A percentile compares a stretch with the other conserved stretches of the same genome.
These are phyloP conservation scores for Sclerotinia glacialis DNA, from an alignment of 2,329 filamentous ascomycete species.

Conservation along the genomic window DNA sequence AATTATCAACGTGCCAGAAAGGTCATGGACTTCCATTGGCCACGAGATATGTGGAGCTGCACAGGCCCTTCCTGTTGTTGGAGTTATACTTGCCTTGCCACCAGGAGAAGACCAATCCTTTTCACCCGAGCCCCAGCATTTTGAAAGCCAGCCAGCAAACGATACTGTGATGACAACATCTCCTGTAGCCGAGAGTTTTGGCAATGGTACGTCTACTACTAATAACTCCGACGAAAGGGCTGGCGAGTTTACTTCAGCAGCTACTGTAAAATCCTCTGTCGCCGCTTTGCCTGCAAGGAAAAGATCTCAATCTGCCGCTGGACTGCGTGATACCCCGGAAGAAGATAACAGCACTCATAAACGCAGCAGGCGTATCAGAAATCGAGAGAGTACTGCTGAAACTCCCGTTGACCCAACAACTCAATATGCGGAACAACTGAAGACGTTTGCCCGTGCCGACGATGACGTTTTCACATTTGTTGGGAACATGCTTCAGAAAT, in stretches of 20 bases:
- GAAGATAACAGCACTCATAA: conserved; percentile 59
- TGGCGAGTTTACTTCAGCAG: conserved; percentile 30
- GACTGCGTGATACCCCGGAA: conserved; percentile 53
- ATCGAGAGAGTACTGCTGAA: conserved; percentile 52
- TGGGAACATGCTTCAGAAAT: conserved; percentile 32
- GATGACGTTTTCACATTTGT: conserved; percentile 37
- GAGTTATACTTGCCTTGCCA: conserved; percentile 31
- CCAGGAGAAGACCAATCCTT: conserved; percentile 23
- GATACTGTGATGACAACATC: conserved; percentile 32
- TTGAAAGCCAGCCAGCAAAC: conserved; percentile 34
- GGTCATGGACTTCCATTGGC: conserved; percentile 36
- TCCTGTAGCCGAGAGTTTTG: conserved; percentile 28
- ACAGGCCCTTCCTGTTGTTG: conserved; percentile 26
- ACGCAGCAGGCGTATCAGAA: conserved; percentile 63
- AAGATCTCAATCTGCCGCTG: conserved; percentile 60
- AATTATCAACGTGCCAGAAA: conserved; percentile 28
- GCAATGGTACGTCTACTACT: conserved; percentile 25
- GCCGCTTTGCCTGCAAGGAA: conserved; percentile 48
- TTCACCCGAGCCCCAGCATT: background rate
- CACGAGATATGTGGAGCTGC: conserved; percentile 31
- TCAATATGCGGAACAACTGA: conserved; percentile 53
- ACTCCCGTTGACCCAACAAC: conserved; percentile 52
- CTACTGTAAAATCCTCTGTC: conserved; percentile 31
- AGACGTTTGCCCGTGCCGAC: conserved; percentile 38
- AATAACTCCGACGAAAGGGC: conserved; percentile 27